Base-by-base conservation (phyloP, 495 filamentous ascomycete genomes). In the Staphylotrichum tortipilum region DNA sequence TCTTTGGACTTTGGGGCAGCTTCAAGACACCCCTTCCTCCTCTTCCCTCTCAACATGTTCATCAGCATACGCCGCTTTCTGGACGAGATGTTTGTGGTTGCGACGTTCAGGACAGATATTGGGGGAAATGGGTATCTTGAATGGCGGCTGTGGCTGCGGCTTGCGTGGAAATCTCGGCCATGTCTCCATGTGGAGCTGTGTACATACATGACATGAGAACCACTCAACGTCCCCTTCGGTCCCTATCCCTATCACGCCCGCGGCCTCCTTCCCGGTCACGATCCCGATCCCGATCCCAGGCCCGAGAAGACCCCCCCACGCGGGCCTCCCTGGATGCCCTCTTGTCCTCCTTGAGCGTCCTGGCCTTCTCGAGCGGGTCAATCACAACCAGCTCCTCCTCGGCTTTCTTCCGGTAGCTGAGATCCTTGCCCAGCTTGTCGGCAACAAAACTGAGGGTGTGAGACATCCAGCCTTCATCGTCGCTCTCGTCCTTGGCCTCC, bases 361-460 rank as follows among this genome's bases (percentile, higher is more conserved):
- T 81, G 45, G 85, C 83, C 57, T 85, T 90, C 68, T 91, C 89
- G 45, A 86, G 71, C 1, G 94, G 94, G 70, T 98, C 94, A 68
- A 97, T 95, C 2, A 97, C 89, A 50, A 94, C 84, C 40, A 98
- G 68, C 59, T 95, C 89, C 56, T 92, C 86, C 51, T 86, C 84
- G 39, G 89, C 88, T 60, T 87, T 84, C 68, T 83, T 82, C 65
- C 90, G 88, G 77, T 89, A 96, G 30, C 79, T 86, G 47, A 95
- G 65, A 65, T 95, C 89, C 61, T 97, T 97, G 29, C 94, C 92
- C 3, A 94, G 66, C 49, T 83, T 83, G 62, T 98, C 94, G 52
- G 89, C 91, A 15, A 83, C 82, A 68, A 96, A 97, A 11, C 71
- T 88, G 29, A 98, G 68, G 9, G 77, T 71, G 67, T 97, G 92